phyloP scores from a whole-genome alignment of 352 stramenopile genomes.

The Globisporangium recalcitrans region DNA sequence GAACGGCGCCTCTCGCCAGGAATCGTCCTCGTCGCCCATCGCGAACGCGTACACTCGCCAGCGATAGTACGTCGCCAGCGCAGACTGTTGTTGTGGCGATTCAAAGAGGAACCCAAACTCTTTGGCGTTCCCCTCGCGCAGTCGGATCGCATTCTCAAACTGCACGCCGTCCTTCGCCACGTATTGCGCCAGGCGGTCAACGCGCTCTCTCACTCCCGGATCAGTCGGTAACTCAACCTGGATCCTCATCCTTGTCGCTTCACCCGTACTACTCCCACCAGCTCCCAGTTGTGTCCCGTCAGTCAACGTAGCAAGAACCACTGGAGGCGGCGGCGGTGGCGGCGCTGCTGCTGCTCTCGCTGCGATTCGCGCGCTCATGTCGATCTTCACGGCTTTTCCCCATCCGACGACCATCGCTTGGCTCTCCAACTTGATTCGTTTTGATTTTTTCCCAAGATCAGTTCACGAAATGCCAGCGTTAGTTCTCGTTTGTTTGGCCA shows the following conservation, averaged over 20 bases:
- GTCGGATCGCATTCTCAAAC: constrained; percentile 59
- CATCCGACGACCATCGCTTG: constrained; percentile 74
- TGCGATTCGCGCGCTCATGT: constrained; percentile 20
- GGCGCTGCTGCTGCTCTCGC: constrained; percentile 13
- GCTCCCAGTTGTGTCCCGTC: neutral
- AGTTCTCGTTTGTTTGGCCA: neutral
- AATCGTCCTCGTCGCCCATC: constrained; percentile 51
- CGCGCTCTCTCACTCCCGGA: constrained; percentile 16
- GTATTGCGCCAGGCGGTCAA: constrained; percentile 57
- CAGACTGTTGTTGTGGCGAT: constrained; percentile 15
- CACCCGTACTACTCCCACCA: neutral
- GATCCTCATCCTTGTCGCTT: constrained; percentile 21
- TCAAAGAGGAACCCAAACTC: constrained; percentile 56
- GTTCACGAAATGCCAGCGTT: constrained; percentile 15
- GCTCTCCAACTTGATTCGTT: constrained; percentile 58
- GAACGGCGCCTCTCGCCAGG: constrained; percentile 50
- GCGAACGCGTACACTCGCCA: constrained; percentile 70
- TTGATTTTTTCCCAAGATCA: constrained; percentile 6
- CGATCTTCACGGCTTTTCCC: constrained; percentile 80
- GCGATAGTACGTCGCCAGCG: constrained; percentile 54
- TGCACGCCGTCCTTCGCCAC: constrained; percentile 58
- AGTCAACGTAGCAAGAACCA: constrained; percentile 3
- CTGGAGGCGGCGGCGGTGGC: constrained; percentile 2
- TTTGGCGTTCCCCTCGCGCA: constrained; percentile 29
- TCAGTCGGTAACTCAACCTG: constrained; percentile 35